Evolutionary conservation across 805 yeast species (phyloP), one percentile per base, ranked within the genome.

Genomic region (Torulaspora indica): DNA sequence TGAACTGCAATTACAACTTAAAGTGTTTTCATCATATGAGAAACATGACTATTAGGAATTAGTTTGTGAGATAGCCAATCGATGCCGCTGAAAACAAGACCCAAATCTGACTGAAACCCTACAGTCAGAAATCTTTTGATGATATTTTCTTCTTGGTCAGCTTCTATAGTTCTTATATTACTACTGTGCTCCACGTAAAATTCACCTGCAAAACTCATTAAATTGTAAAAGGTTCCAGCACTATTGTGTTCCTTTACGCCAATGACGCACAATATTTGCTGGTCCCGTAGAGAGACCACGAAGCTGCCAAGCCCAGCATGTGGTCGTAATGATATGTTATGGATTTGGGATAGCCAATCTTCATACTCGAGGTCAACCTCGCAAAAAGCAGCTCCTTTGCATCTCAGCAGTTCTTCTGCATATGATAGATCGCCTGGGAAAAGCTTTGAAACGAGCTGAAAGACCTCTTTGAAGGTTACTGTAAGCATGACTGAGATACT

Each of bases 201-300:
- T 18, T 53, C 53, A 4, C 60, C 60, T 25, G 46, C 23, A 14
- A 35, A 42, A 42, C 54, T 47, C 45, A 55, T 40, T 17, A 55
- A 33, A 9, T 45, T 52, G 28, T 46, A 46, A 25, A 52, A 54
- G 2, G 30, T 24, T 25, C 46, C 38, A 17, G 36, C 43, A 13
- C 36, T 42, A 9, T 30, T 33, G 25, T 43, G 30, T 13, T 24
- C 28, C 20, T 45, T 50, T n/a, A 35, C 42, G 5, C 57, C 53
- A 3, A 52, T 40, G 3, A 55, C 42, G 30, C 57, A 54, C 31
- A 52, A 46, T 8, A 47, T 35, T 17, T 44, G 45, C 4, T 31
- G 14, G 15, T 45, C 51, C 14, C 51, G 42, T 5, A 43, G 22
- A 5, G 48, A 47, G 3, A 38, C 30, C 5, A 49, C 51, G 39